Conservation (phyloP, 345 rosid species). For the Sonneratia alba region DNA sequence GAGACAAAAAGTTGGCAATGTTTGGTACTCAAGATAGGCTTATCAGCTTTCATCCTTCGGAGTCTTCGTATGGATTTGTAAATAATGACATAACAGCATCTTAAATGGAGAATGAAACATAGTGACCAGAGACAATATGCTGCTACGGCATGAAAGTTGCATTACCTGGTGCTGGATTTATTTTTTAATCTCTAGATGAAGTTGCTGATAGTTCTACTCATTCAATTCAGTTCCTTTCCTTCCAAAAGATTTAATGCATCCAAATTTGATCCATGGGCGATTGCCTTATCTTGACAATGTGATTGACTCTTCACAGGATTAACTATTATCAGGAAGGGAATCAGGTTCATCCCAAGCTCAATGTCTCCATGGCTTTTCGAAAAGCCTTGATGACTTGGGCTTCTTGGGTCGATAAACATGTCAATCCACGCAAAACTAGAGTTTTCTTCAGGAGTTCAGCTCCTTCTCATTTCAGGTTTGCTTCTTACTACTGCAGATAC, state of each 20-base stretch:
- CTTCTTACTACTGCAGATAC: not conserved
- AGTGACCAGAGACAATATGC: not conserved
- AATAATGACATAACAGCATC: too few relatives aligned
- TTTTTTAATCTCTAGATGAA: not conserved
- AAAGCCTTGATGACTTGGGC: slow-evolving; percentile 82
- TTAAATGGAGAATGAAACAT: not conserved
- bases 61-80: too few relatives aligned
- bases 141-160: not conserved
- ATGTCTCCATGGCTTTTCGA: slow-evolving; percentile 59
- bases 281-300: not conserved
- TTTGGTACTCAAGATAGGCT: not conserved
- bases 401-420: slow-evolving; percentile 71
- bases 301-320: slow-evolving; percentile 34
- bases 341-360: slow-evolving; percentile 57
- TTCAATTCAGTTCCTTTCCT: not conserved
- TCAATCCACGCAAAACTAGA: slow-evolving; percentile 52
- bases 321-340: slow-evolving; percentile 90
- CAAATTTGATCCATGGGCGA: not conserved
- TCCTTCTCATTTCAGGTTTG: slow-evolving; percentile 91
- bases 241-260: not conserved
- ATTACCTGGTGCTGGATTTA: not conserved
- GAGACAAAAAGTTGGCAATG: too few relatives aligned
- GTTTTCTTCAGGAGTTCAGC: slow-evolving; percentile 78
- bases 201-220: not conserved
- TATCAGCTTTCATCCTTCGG: too few relatives aligned